Base-by-base conservation (phyloP, 768 basidiomycete species). In the Rhodotorula graminis region DNA sequence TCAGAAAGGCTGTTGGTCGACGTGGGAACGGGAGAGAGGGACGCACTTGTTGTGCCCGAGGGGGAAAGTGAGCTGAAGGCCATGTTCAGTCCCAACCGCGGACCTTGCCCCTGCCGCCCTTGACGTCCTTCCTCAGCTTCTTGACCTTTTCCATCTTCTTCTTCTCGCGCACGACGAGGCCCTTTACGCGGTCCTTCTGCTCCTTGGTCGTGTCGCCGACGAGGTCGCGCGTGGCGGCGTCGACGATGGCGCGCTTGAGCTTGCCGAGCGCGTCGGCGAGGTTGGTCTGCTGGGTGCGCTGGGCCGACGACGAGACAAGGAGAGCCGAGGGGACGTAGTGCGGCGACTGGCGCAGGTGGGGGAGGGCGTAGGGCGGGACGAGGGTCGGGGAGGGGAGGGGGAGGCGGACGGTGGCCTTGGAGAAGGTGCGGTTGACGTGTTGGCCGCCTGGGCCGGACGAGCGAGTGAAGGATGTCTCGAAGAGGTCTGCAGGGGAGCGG, bases 381-480 rank as follows among this genome's bases (percentile, higher is more conserved):
- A 72, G 37, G 3, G 65, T 37, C 2, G 71, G 50, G 2, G 67
- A 55, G 7, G 74, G 74, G 37, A 77, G 67, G 3, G 68, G 67
- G 15, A 77, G 60, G 18, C 77, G 69, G 42, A 76, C 31, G n/a
- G 64, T 74, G 19, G 77, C 74, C 57, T 77, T 77, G 14, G 75
- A 74, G n/a, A 70, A 53, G 56, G 75, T 67, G 23, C 75, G 75
- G 72, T 77, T 77, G 44, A 77, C 77, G 66, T 77, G 75, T 42
- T 77, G 77, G 1, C 77, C 77, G 0, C 77, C 77, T 42, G 77
- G 74, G 15, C 77, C 77, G 10, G 72, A 73, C 0, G 77, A 77
- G 21, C 73, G 71, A 0, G 74, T 46, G 64, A 71, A 77, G 11
- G 74, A 65, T 2, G 72, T 60, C 33, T 73, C 70, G 57, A 55